Evolutionary conservation across 768 basidiomycete genomes (phyloP).

Genomic region (Suillus brevipes): DNA sequence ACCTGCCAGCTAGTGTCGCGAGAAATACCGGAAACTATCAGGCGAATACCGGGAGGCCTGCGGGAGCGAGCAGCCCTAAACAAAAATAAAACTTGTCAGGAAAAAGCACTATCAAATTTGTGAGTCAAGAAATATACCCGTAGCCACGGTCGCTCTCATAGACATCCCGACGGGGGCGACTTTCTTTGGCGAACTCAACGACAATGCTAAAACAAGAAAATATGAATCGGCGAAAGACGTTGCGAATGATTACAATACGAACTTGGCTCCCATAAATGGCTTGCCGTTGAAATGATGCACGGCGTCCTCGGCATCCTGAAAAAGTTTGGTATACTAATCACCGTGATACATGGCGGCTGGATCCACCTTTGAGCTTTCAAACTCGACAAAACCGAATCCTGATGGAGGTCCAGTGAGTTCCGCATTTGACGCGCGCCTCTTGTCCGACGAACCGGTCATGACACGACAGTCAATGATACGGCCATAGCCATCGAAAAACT

Average conservation of each 20-base stretch:
- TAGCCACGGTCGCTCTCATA: constrained; percentile 59
- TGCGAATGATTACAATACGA: constrained; percentile 20
- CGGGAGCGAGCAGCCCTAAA: constrained; percentile 61
- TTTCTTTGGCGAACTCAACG: constrained; percentile 95
- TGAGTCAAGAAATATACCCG: constrained; percentile 42
- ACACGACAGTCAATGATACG: constrained; percentile 88
- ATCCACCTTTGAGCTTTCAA: constrained; percentile 75
- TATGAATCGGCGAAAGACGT: constrained; percentile 2
- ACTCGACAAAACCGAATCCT: constrained; percentile 98
- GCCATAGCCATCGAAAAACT: constrained; percentile 90
- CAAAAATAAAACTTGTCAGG: constrained; percentile 13
- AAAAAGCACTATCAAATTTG: constrained; percentile 10
- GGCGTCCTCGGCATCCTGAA: constrained; percentile 93
- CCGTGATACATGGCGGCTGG: background rate
- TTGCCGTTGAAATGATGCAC: constrained; percentile 86
- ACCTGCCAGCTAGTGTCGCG: constrained; percentile 99
- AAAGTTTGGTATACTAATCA: constrained; percentile 15
- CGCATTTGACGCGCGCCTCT: constrained; percentile 16
- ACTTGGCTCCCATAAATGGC: constrained; percentile 87
- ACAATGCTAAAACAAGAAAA: constrained; percentile 63
- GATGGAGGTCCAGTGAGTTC: constrained; percentile 21
- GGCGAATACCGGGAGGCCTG: constrained; percentile 77
- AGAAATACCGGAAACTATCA: constrained; percentile 86
- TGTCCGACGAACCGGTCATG: constrained; percentile 75
- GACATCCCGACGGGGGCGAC: constrained; percentile 76